Conservation (phyloP, 192 early-diverging fungal genomes). For the Coemansia sp. region DNA sequence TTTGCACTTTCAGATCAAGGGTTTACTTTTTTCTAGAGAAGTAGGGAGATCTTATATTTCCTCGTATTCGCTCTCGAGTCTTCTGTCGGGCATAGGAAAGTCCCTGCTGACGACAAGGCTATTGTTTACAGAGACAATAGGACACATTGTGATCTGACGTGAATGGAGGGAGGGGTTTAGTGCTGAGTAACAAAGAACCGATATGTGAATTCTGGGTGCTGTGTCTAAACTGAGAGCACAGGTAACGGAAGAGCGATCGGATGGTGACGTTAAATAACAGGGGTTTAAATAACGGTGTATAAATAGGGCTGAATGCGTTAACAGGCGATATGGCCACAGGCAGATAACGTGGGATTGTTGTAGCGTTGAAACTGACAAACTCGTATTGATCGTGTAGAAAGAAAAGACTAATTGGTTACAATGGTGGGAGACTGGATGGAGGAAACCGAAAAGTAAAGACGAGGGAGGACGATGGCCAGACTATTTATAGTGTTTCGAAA, state of each 20-base stretch:
- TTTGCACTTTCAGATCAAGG: not conserved
- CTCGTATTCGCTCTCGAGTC: slow-evolving; percentile 19
- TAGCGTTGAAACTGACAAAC: not conserved
- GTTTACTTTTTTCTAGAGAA: not conserved
- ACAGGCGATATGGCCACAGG: not conserved
- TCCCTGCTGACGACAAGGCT: slow-evolving; percentile 18
- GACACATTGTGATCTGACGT: slow-evolving; percentile 12
- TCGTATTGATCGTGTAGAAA: slow-evolving; percentile 5
- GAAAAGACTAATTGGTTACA: not conserved
- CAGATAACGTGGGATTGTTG: not conserved
- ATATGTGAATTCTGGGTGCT: not conserved
- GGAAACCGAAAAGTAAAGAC: not conserved
- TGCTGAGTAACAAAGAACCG: not conserved
- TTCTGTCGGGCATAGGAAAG: slow-evolving; percentile 25
- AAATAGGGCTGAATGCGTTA: not conserved
- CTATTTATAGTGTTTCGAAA: slow-evolving; percentile 1
- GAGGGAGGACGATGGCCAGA: not conserved
- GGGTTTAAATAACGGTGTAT: not conserved
- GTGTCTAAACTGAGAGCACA: slow-evolving; percentile 1
- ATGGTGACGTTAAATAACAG: not conserved
- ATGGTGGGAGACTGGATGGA: not conserved
- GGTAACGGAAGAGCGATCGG: not conserved
- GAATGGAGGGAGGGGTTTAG: not conserved
- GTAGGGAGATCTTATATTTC: slow-evolving; percentile 1
- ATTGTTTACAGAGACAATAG: slow-evolving; percentile 4